Conservation (phyloP, 345 rosid genomes). For the Draba incana region DNA sequence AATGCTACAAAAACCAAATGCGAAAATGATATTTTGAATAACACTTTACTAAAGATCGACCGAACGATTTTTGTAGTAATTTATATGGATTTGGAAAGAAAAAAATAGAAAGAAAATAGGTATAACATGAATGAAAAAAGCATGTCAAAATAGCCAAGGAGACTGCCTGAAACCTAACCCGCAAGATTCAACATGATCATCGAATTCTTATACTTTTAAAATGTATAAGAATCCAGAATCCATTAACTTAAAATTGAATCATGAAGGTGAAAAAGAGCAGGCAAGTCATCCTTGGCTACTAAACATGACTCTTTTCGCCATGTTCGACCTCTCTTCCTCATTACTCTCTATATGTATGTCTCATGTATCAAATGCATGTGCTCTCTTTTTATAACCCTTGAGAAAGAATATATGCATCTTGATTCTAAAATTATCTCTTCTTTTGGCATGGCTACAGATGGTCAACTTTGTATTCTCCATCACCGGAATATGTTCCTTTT, state of each 20-base stretch:
- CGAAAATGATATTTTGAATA: neutral
- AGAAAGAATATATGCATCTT: constrained; percentile 36
- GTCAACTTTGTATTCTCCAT: constrained; percentile 35
- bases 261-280: constrained; percentile 38
- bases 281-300: constrained; percentile 49
- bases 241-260: constrained; percentile 22
- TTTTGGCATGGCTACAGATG: constrained; percentile 32
- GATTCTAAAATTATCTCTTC: constrained; percentile 11
- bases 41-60: neutral
- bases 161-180: constrained; percentile 44
- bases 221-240: constrained; percentile 24
- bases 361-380: constrained; percentile 15
- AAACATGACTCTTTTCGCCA: constrained; percentile 39
- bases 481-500: constrained; percentile 32
- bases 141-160: constrained; percentile 43
- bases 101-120: constrained; percentile 4
- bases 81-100: neutral
- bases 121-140: constrained; percentile 33
- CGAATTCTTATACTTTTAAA: constrained; percentile 13
- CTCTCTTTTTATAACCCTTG: constrained; percentile 35
- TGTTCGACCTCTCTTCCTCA: constrained; percentile 35
- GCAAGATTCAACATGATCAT: constrained; percentile 34
- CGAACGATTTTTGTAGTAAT: neutral
- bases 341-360: constrained; percentile 13
- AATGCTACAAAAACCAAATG: neutral